Evolutionary conservation across 345 rosid species (phyloP), one percentile per base, ranked within the genome.

Genomic region (Streptanthus diversifolius): DNA sequence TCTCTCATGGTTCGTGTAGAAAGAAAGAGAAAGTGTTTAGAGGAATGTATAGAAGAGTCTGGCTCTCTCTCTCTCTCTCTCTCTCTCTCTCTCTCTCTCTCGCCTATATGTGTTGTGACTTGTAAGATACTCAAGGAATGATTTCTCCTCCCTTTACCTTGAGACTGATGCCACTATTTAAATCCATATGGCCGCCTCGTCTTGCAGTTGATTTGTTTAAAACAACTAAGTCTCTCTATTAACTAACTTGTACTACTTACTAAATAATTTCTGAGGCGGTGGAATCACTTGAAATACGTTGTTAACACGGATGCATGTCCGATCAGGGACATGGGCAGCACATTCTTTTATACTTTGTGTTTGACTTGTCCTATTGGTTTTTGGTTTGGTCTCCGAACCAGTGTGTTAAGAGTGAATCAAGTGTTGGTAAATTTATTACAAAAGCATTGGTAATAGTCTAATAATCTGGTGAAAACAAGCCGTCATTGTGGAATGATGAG

Each of bases 1-100:
- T 76, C 74, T 57, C 22, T 66, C 88, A 83, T 86, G 75, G 51
- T 49, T 71, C 7, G 19, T 70, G 43, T 40, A 24, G 12, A 29
- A 4, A 47, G 47, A 11, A 22, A 39, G 65, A 36, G 25, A 39
- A 54, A 54, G 49, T 14, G 14, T 43, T 8, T 3, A 11, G 37
- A 21, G 57, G 11, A 33, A 8, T n/a, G n/a, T 19, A 24, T 17
- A n/a, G 45, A 70, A 15, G 39, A 48, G 41, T 19, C 54, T 18
- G 14, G 41, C 41, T 17, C 18, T 8, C 58, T 13, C 44, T 32
- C 32, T 21, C 41, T 15, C 29, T 7, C 57, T 12, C 41, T 32
- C 30, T n/a, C n/a, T n/a, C n/a, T n/a, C 41, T 17, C 18, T 8
- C 58, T 13, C 44, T 32, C 32, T 21, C 41, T 15, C 29, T 21